Base-by-base conservation (phyloP, 371 early-diverging fungal species). In the Mucor mucedo region DNA sequence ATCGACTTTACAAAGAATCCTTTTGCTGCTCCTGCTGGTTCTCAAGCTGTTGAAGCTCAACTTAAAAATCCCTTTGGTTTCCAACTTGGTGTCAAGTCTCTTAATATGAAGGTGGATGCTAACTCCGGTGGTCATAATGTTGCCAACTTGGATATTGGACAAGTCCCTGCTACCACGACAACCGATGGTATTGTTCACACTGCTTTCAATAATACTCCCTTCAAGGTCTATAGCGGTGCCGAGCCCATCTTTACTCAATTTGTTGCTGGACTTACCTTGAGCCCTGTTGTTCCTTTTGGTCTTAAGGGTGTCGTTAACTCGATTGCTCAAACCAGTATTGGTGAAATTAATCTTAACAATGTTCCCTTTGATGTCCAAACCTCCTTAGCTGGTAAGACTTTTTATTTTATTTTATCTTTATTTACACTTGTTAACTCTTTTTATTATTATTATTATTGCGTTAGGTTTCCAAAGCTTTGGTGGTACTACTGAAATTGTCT, bases 61-160 rank as follows among this genome's bases (percentile, higher is more conserved):
- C 74, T 81, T 58, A 73, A 86, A 65, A 81, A 69, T 65, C 86
- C 88, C 4, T 86, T 86, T 40, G 77, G 84, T 16, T 85, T 86
- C 85, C 84, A 84, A 55, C 73, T 87, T 55, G 77, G 65, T 53
- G 82, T 87, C 47, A 65, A 61, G 9, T 68, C 75, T 29, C 66
- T 87, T 29, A 70, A 78, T 62, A 81, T 85, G 78, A 63, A 79
- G 38, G 79, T 83, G 45, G 65, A 52, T 50, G 76, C 75, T 14
- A 70, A 62, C 44, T 70, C 63, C 27, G 58, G 52, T 7, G 82
- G 81, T 21, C 65, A 66, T 50, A 68, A 63, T 38, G 71, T 85
- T 13, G 87, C 86, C 44, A 60, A 40, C 41, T 65, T 87, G 54
- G 69, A 72, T 59, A 70, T 86, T 27, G 86, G 86, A 48, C 66